Conservation (phyloP, 106 monocot species). For the Phalaenopsis equestris region DNA sequence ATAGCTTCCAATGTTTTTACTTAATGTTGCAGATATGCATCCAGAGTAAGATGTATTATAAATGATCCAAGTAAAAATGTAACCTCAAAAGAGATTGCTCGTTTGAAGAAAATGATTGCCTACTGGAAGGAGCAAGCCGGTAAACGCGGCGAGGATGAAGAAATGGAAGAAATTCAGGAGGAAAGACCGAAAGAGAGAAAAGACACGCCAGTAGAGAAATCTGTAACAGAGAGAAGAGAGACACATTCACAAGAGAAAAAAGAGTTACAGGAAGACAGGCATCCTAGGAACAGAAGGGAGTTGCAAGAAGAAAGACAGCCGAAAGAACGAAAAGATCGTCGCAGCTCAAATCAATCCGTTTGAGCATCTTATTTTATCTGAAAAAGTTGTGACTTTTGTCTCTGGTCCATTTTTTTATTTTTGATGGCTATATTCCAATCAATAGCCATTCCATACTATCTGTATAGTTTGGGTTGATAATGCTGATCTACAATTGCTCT, state of each 20-base stretch:
- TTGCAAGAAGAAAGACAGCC: neutral
- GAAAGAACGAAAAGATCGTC: neutral
- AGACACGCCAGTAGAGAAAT: neutral
- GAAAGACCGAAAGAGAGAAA: conserved; percentile 52
- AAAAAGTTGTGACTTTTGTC: neutral
- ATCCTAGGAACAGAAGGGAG: neutral
- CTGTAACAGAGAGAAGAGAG: conserved; percentile 37
- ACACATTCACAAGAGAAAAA: neutral
- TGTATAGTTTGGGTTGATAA: conserved; percentile 4
- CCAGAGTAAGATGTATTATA: conserved; percentile 77
- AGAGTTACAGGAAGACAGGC: neutral
- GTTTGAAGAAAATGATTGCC: conserved; percentile 72
- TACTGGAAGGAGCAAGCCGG: conserved; percentile 98
- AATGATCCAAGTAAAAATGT: conserved; percentile 94
- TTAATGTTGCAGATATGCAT: conserved; percentile 66
- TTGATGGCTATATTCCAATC: conserved; percentile 3
- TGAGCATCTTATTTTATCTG: neutral
- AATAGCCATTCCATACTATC: neutral
- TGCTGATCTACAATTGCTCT: neutral
- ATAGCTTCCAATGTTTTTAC: neutral
- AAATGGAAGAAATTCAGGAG: conserved; percentile 83
- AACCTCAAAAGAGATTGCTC: conserved; percentile 72
- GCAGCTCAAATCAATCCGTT: neutral
- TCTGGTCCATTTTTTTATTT: neutral
- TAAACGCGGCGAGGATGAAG: conserved; percentile 69